phyloP scores from a whole-genome alignment of 1,284 basidiomycete species.

The Heliocybe sulcata region DNA sequence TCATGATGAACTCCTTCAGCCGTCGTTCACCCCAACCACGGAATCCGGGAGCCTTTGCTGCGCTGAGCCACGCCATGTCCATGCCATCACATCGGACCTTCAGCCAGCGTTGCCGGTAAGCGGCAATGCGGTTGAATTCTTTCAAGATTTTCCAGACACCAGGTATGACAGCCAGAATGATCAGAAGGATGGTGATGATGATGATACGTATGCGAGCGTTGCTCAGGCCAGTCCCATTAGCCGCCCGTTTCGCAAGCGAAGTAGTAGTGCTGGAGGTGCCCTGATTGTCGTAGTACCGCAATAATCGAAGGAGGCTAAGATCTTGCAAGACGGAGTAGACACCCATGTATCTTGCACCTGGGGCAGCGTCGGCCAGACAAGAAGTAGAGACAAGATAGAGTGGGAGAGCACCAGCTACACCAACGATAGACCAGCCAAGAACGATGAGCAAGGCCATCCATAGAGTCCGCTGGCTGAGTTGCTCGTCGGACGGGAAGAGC shows the following conservation, averaged over 20 bases:
- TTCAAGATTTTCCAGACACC: conserved; percentile 58
- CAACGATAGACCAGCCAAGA: conserved; percentile 58
- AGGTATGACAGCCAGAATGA: conserved; percentile 56
- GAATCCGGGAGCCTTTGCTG: conserved; percentile 48
- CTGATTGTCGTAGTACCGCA: conserved; percentile 52
- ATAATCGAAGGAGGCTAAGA: conserved; percentile 63
- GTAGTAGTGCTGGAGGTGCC: conserved; percentile 10
- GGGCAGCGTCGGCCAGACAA: conserved; percentile 50
- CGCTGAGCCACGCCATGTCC: conserved; percentile 72
- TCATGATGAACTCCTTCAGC: conserved; percentile 61
- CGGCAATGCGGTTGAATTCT: conserved; percentile 52
- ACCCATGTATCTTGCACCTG: conserved; percentile 42
- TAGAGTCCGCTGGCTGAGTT: conserved; percentile 59
- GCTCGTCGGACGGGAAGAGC: conserved; percentile 66
- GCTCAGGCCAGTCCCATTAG: conserved; percentile 35
- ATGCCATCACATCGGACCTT: conserved; percentile 55
- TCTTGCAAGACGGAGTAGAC: conserved; percentile 65
- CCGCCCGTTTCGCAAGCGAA: background rate
- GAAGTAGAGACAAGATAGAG: conserved; percentile 63
- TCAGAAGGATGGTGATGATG: conserved; percentile 55
- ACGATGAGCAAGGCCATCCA: conserved; percentile 60
- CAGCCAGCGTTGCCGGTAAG: conserved; percentile 52
- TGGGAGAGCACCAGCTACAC: conserved; percentile 59
- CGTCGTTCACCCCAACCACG: conserved; percentile 66
- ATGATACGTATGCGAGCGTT: conserved; percentile 73